A percentile compares a stretch with the other conserved stretches of the same genome.
phyloP scores from a whole-genome alignment of 2,329 filamentous ascomycete genomes.

The Dothideomycetidae sp. region DNA sequence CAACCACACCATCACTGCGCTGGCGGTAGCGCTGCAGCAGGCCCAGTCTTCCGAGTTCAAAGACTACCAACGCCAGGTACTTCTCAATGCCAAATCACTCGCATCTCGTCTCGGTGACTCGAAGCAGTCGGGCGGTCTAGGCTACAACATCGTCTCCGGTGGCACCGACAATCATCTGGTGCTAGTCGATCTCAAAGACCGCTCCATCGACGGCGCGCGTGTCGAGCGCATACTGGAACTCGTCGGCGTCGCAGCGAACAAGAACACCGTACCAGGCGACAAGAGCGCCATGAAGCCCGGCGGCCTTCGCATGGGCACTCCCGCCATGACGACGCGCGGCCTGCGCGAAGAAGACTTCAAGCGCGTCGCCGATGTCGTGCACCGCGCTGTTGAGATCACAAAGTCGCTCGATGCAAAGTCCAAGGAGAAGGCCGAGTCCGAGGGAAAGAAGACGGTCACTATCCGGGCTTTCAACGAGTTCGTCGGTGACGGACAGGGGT shows the following conservation, averaged over 20 bases:
- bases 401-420: slow-evolving; percentile 60
- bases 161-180: slow-evolving; percentile 98
- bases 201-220: slow-evolving; percentile 63
- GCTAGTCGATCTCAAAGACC: slow-evolving; percentile 80
- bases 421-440: slow-evolving; percentile 52
- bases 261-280: slow-evolving; percentile 96
- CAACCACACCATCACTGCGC: slow-evolving; percentile 98
- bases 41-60: slow-evolving; percentile 82
- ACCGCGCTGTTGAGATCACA: slow-evolving; percentile 55
- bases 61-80: slow-evolving; percentile 82
- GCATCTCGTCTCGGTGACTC: slow-evolving; percentile 47
- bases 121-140: slow-evolving; percentile 47
- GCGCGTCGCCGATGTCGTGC: slow-evolving; percentile 14
- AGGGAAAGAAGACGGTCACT: slow-evolving; percentile 50
- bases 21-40: slow-evolving; percentile 90
- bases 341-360: slow-evolving; percentile 60
- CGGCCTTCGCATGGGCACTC: slow-evolving; percentile 84
- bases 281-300: slow-evolving; percentile 86
- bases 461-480: slow-evolving; percentile 55
- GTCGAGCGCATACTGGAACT: slow-evolving; percentile 50
- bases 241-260: slow-evolving; percentile 97
- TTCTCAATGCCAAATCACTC: slow-evolving; percentile 85
- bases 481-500: slow-evolving; percentile 51
- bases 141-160: slow-evolving; percentile 87
- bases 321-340: slow-evolving; percentile 95